Evolutionary conservation across 495 filamentous ascomycete genomes (phyloP).

Genomic region (Hypoxylon crocopeplum): DNA sequence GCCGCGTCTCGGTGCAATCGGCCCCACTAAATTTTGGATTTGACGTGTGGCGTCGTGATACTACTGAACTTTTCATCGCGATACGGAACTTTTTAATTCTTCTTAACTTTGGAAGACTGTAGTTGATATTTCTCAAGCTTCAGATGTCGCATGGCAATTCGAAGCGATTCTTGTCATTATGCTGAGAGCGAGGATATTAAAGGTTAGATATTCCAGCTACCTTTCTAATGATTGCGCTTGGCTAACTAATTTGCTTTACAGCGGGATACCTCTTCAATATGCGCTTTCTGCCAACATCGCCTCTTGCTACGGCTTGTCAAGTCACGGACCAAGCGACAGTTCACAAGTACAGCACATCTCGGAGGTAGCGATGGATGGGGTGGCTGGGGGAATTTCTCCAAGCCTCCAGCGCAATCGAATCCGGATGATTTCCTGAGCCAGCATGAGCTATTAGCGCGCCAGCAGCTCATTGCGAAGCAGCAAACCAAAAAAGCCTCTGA

Average conservation of each 20-base stretch:
- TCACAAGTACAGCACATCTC: slow-evolving; percentile 18
- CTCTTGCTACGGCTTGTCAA: slow-evolving; percentile 21
- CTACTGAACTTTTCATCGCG: background rate
- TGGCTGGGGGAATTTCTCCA: slow-evolving; percentile 15
- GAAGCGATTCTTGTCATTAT: slow-evolving; percentile 30
- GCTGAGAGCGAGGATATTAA: slow-evolving; percentile 38
- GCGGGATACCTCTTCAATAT: slow-evolving; percentile 39
- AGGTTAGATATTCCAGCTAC: slow-evolving; percentile 24
- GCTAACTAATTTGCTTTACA: slow-evolving; percentile 20
- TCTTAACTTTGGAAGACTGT: background rate
- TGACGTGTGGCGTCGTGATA: slow-evolving; percentile 10
- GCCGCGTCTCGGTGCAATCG: background rate
- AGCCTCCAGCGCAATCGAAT: background rate
- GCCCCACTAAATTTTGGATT: slow-evolving; percentile 22
- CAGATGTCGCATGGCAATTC: slow-evolving; percentile 28
- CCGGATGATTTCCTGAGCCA: slow-evolving; percentile 20
- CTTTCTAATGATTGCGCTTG: background rate
- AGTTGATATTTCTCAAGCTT: slow-evolving; percentile 7
- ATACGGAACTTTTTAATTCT: slow-evolving; percentile 16
- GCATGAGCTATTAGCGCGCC: slow-evolving; percentile 28
- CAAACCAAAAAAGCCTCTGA: slow-evolving; percentile 5
- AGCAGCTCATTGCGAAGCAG: slow-evolving; percentile 18
- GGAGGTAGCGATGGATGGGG: slow-evolving; percentile 21
- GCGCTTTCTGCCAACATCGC: slow-evolving; percentile 39
- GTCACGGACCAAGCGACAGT: slow-evolving; percentile 19